Base-by-base conservation (phyloP, 108 stramenopile genomes). In the Cyclostephanos invisitatus region DNA sequence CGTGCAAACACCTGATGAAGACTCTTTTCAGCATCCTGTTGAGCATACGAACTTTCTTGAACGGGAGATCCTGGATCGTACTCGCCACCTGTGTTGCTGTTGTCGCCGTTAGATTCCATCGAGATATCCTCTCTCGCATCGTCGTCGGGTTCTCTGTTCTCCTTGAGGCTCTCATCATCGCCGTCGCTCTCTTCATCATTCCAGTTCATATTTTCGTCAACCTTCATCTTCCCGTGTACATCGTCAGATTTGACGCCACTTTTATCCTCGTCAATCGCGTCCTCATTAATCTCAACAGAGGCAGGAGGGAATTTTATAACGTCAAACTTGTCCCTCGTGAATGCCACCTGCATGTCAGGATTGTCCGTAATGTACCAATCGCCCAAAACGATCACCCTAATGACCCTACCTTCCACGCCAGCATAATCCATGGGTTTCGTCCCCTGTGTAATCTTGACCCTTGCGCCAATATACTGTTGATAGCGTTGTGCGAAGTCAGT, bases 331-430 rank as follows among this genome's bases (percentile, higher is more conserved):
- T 20, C 47, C 61, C 32, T 44, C 2, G 38, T 29, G 37, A 58
- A 77, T 29, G 68, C 68, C 46, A 63, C 55, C 5, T 25, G n/a
- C 25, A 70, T 32, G 14, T 35, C 42, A 22, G 62, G 24, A 70
- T 64, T 64, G 47, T 68, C 68, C 3, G 68, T 69, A 48, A 70
- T 57, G 50, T 77, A 77, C 54, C 44, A 77, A 36, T 64, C 69
- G 37, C 68, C 76, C 28, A 56, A 21, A 56, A 77, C 22, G 35
- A 67, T 42, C n/a, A 62, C 42, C 25, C 29, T 24, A 25, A 54
- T 29, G 10, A 77, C 68, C 7, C 17, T 64, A 18, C 68, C 68
- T 15, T 60, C 28, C 27, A 62, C 60, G 12, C 59, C 68, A 20
- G 11, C 54, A 37, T 6, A 28, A 20, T 59, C 48, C 0, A 18